Conservation (phyloP, 2,329 filamentous ascomycete species). For the Mariannaea elegans region DNA sequence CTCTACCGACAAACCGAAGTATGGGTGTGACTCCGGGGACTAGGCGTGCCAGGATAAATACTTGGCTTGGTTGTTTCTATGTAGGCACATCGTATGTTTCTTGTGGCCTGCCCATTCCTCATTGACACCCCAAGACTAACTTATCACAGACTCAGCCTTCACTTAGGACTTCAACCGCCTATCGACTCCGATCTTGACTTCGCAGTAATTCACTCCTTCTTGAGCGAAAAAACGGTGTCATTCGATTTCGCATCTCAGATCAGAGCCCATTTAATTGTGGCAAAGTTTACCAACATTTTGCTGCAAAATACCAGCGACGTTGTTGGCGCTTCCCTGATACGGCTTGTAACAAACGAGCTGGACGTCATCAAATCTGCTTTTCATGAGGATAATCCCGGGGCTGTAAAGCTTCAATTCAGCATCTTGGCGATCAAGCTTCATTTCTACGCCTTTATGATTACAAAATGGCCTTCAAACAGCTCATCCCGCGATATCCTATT, state of each 20-base stretch:
- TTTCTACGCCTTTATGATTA: conserved; percentile 25
- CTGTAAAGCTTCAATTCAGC: conserved; percentile 18
- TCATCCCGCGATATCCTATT: conserved; percentile 22
- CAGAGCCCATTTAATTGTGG: conserved; percentile 22
- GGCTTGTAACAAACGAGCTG: conserved; percentile 26
- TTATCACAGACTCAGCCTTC: conserved; percentile 21
- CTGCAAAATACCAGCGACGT: conserved; percentile 22
- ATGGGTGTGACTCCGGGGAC: conserved; percentile 23
- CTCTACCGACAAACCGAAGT: conserved; percentile 15
- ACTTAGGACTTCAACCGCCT: conserved; percentile 22
- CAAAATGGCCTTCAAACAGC: conserved; percentile 2
- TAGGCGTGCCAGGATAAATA: conserved; percentile 25
- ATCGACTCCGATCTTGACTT: conserved; percentile 28
- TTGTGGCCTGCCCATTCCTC: neutral
- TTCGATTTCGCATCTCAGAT: conserved; percentile 19
- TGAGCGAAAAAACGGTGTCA: conserved; percentile 16
- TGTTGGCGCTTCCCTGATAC: conserved; percentile 22
- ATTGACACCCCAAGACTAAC: neutral
- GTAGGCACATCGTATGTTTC: conserved; percentile 26
- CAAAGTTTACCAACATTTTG: conserved; percentile 26
- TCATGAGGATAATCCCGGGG: neutral
- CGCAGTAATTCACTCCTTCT: conserved; percentile 19
- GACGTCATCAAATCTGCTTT: conserved; percentile 20
- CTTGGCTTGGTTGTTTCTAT: conserved; percentile 27
- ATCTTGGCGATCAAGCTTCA: conserved; percentile 27